These are phyloP conservation scores for Suillus clintonianus DNA, from an alignment of 768 basidiomycete genomes.

Conservation along the genomic window DNA sequence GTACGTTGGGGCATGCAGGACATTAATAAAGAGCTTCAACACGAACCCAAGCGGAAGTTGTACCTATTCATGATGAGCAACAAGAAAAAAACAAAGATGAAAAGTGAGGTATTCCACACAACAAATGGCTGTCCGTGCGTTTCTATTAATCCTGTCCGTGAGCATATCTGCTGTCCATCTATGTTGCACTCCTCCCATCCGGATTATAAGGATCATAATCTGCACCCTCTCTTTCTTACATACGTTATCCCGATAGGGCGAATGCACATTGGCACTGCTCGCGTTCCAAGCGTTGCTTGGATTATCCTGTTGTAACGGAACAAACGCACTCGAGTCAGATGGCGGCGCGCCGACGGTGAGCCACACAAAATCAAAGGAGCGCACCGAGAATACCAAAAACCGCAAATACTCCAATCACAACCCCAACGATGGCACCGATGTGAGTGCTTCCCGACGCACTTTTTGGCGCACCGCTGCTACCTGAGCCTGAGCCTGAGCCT, in stretches of 20 bases:
- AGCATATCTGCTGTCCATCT: neutral
- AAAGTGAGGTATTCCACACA: neutral
- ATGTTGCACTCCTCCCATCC: neutral
- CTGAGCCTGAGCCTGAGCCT: conserved; percentile 18
- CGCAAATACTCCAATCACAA: conserved; percentile 31
- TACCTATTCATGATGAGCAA: conserved; percentile 2
- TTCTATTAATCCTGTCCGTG: neutral
- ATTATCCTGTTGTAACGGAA: conserved; percentile 69
- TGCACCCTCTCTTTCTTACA: neutral
- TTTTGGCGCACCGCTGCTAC: conserved; percentile 5
- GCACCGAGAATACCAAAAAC: conserved; percentile 32
- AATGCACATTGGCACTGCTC: conserved; percentile 48
- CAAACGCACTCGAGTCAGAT: conserved; percentile 70
- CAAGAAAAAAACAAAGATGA: neutral
- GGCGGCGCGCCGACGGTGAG: conserved; percentile 51
- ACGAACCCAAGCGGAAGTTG: neutral
- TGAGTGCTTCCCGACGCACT: conserved; percentile 21
- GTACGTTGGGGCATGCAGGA: neutral
- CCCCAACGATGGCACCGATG: conserved; percentile 28
- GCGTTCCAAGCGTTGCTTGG: conserved; percentile 58
- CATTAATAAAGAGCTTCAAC: neutral
- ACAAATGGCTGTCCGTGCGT: neutral
- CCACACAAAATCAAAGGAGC: conserved; percentile 45
- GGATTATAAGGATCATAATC: conserved; percentile 12
- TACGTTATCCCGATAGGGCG: conserved; percentile 38